Evolutionary conservation across 139 green algal genomes (phyloP).

Genomic region (Asterochloris erici): DNA sequence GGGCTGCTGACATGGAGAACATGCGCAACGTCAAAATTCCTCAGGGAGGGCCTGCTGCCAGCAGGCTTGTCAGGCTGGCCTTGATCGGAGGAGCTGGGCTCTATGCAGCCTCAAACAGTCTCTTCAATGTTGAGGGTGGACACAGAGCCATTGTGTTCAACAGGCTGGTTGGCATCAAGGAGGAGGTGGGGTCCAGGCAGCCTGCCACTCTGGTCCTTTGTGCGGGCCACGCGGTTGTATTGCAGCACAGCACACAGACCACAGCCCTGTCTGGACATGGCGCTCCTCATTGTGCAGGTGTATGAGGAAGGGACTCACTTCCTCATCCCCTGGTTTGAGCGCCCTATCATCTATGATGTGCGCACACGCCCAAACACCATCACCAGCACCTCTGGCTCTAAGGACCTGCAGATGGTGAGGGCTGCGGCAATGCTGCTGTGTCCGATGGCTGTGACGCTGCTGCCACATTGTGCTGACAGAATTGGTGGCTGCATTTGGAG

Average conservation of each 20-base stretch:
- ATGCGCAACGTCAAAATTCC: slow-evolving; percentile 42
- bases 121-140: slow-evolving; percentile 99
- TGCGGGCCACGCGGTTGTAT: background rate
- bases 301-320: slow-evolving; percentile 97
- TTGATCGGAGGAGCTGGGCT: slow-evolving; percentile 47
- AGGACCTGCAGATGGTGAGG: slow-evolving; percentile 97
- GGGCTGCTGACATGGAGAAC: slow-evolving; percentile 1
- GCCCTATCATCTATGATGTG: slow-evolving; percentile 97
- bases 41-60: slow-evolving; percentile 4
- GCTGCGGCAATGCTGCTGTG: too few species aligned
- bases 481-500: background rate
- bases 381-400: slow-evolving; percentile 83
- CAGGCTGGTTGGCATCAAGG: slow-evolving; percentile 89
- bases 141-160: slow-evolving; percentile 99
- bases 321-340: slow-evolving; percentile 97
- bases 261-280: background rate
- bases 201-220: background rate
- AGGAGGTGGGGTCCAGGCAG: slow-evolving; percentile 52
- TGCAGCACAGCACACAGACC: background rate
- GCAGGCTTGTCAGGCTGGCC: slow-evolving; percentile 27
- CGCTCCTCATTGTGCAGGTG: slow-evolving; percentile 54
- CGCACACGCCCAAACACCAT: slow-evolving; percentile 92
- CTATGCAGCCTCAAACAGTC: slow-evolving; percentile 73
- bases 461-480: background rate
- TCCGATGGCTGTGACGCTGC: background rate